These are phyloP conservation scores for Leersia perrieri DNA, from an alignment of 176 grass and related monocot genomes.

Conservation along the genomic window DNA sequence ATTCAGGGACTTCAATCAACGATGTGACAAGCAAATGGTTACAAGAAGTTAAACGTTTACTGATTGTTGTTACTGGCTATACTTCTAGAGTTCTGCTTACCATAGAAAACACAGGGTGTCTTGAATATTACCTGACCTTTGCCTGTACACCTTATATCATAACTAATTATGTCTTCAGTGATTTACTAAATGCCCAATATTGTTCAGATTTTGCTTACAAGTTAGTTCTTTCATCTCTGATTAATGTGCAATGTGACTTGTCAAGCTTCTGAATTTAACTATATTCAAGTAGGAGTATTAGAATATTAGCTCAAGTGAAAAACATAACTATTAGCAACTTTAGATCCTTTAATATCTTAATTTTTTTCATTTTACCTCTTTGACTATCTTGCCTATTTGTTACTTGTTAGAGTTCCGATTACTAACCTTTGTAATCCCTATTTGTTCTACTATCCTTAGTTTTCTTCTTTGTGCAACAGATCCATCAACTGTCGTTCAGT, in stretches of 20 bases:
- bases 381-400: background rate
- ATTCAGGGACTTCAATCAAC: background rate
- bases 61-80: background rate
- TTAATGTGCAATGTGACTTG: background rate
- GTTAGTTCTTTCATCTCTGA: background rate
- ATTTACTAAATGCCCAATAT: background rate
- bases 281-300: background rate
- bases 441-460: background rate
- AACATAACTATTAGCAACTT: background rate
- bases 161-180: background rate
- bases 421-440: background rate
- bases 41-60: background rate
- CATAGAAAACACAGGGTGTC: background rate
- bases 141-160: background rate
- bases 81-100: background rate
- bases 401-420: background rate
- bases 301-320: background rate
- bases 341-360: background rate
- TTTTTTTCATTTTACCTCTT: background rate
- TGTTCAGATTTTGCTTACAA: background rate
- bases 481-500: constrained; percentile 87
- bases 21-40: background rate
- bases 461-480: constrained; percentile 45
- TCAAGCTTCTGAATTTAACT: background rate
- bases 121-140: background rate